Evolutionary conservation across 2,329 filamentous ascomycete genomes (phyloP).

Genomic region (Calonectria hongkongensis): DNA sequence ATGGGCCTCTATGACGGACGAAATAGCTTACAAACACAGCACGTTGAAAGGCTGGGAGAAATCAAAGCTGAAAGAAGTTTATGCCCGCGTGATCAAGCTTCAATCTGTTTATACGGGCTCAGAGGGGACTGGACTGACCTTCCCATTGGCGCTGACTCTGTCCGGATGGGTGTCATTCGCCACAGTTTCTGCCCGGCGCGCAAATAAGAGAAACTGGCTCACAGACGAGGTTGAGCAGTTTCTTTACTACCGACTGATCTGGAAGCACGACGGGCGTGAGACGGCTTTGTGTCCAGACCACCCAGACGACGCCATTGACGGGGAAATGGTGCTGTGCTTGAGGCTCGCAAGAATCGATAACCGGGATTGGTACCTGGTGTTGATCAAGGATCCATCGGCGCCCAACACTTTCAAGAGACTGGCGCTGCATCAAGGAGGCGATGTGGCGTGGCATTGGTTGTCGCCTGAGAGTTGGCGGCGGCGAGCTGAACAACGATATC

Average conservation of each 20-base stretch:
- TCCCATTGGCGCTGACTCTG: conserved; percentile 28
- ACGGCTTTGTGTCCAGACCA: conserved; percentile 27
- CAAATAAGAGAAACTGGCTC: neutral
- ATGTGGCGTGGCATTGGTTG: conserved; percentile 39
- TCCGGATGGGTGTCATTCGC: conserved; percentile 26
- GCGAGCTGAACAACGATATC: conserved; percentile 32
- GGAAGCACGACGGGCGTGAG: conserved; percentile 12
- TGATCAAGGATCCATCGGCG: neutral
- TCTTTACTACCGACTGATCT: neutral
- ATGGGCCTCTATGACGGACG: conserved; percentile 36
- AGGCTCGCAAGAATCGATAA: conserved; percentile 34
- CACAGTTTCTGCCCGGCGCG: neutral
- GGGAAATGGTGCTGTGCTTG: conserved; percentile 26
- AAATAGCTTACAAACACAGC: conserved; percentile 32
- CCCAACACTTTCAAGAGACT: conserved; percentile 28
- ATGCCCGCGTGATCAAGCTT: conserved; percentile 19
- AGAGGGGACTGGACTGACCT: conserved; percentile 21
- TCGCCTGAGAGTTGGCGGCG: conserved; percentile 33
- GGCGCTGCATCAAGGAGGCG: conserved; percentile 21
- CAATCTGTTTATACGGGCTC: conserved; percentile 12
- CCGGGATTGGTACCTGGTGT: conserved; percentile 35
- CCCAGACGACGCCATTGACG: conserved; percentile 32
- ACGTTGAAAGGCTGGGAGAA: neutral
- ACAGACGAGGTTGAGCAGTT: neutral
- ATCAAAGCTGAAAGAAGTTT: conserved; percentile 22